Evolutionary conservation across 1,284 basidiomycete genomes (phyloP).

Genomic region (Trichosporon ovoides): DNA sequence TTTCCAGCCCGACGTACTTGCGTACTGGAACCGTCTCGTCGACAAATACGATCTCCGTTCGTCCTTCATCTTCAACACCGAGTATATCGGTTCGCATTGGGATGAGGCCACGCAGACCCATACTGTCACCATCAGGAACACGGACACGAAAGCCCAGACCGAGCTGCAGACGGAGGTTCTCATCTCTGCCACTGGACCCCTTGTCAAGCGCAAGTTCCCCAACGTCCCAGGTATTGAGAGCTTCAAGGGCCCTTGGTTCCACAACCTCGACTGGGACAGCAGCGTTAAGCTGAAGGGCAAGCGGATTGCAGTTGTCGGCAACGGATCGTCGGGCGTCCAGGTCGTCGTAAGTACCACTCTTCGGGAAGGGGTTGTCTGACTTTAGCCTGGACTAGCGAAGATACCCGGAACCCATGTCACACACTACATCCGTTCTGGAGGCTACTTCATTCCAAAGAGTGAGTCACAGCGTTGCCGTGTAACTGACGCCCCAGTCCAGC

Average conservation of each 20-base stretch:
- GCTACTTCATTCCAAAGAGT: slow-evolving; percentile 6
- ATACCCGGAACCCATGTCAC: background rate
- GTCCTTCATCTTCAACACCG: slow-evolving; percentile 19
- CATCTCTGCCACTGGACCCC: slow-evolving; percentile 29
- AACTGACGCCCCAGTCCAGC: background rate
- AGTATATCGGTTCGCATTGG: slow-evolving; percentile 25
- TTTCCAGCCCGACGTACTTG: slow-evolving; percentile 15
- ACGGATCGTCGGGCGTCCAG: slow-evolving; percentile 10
- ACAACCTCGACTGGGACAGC: slow-evolving; percentile 39
- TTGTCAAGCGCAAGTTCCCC: slow-evolving; percentile 32
- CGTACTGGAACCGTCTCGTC: slow-evolving; percentile 24
- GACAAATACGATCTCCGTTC: slow-evolving; percentile 13
- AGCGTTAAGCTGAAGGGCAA: slow-evolving; percentile 9
- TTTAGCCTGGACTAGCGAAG: background rate
- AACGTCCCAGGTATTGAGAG: slow-evolving; percentile 32
- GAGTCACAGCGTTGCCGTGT: background rate
- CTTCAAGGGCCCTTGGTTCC: slow-evolving; percentile 41
- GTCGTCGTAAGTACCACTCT: background rate
- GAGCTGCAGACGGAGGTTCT: slow-evolving; percentile 22
- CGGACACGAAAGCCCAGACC: slow-evolving; percentile 3
- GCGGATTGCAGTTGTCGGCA: slow-evolving; percentile 4
- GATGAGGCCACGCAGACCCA: slow-evolving; percentile 17
- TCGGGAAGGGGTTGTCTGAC: slow-evolving; percentile 1
- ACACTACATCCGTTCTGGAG: slow-evolving; percentile 7
- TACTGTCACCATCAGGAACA: slow-evolving; percentile 14